Evolutionary conservation across 2,329 filamentous ascomycete species (phyloP), one percentile per base, ranked within the genome.

Genomic region (Domatiomyces globalis): DNA sequence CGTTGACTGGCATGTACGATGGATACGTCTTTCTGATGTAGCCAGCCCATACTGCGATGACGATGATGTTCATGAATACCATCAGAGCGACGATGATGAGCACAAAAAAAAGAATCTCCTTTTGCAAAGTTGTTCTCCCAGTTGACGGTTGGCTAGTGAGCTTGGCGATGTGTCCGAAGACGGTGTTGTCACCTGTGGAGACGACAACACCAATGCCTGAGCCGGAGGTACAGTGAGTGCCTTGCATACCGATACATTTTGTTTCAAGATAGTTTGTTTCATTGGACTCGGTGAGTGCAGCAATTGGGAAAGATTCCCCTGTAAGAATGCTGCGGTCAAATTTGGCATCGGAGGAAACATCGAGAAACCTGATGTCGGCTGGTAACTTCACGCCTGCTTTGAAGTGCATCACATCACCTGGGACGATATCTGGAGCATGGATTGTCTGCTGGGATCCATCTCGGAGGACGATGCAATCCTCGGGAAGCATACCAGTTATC

Each of bases 401-500:
- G 61, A 87, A 74, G 47, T 73, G 70, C 1, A 87, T 69, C 0
- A 88, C 65, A 60, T 88, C 84, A 18, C 84, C 84, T 0, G 83
- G 84, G 0, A 88, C 83, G 22, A 89, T 71, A 8, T 85, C 77
- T 0, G 69, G 64, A 0, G 79, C 79, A 2, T 70, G 66, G 2
- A 79, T 67, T 15, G 69, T 72, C 1, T 69, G 61, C 55, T 76
- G 70, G 2, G 63, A 61, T 1, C 79, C 76, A 56, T 85, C 77
- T 18, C 84, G 77, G 5, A 84, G 67, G 6, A 84, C 73, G 22
- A 81, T 69, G 59, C 81, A 86, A 53, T 80, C 73, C 59, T 87
- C 84, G 0, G 85, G 85, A n/a, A 89, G 72, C 84, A 89, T 85
- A 17, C 77, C 82, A 46, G 81, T 85, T 63, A 89, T 89, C 0